Evolutionary conservation across 2,329 filamentous ascomycete genomes (phyloP), one percentile per base, ranked within the genome.

Genomic region (Aureobasidium mangrovei): DNA sequence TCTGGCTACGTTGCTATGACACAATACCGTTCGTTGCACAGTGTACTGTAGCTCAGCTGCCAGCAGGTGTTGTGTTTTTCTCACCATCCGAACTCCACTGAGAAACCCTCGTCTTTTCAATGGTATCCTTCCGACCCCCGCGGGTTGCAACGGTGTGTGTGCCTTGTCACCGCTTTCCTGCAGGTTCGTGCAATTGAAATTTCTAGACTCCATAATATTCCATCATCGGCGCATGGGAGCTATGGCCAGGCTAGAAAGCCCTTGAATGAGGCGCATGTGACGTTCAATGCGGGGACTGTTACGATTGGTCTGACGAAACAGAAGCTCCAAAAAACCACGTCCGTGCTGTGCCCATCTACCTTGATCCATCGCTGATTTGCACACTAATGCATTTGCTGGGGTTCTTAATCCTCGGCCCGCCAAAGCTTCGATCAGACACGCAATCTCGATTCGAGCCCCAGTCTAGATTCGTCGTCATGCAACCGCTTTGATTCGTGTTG

Each of bases 381-480:
- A 38, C 38, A 29, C 28, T 51, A 38, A 24, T 51, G 47, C 38
- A 41, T 32, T 51, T 42, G 27, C 38, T 35, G 5, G 47, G 38
- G 24, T 35, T 49, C 46, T 51, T 51, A 41, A 41, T 8, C 28
- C 47, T 33, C 47, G 47, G 47, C 38, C 47, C 47, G 47, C 24
- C 38, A 35, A 41, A 51, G 47, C 47, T 51, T 51, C 47, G 38
- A 51, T 51, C 29, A 18, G 18, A 42, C 24, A 33, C 47, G 38
- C 36, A 41, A 42, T 51, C 38, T 26, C 47, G 47, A 51, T 51
- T 35, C 38, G 6, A n/a, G 47, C 38, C 32, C 8, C 32, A 36
- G 46, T 49, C 46, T 49, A 36, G 35, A 12, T 49, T 18, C 18
- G 18, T 18, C 18, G 18, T 18, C 18, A 18, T 18, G 18, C 18